Conservation (phyloP, 208 protist genomes). For the Leishmania braziliensis region DNA sequence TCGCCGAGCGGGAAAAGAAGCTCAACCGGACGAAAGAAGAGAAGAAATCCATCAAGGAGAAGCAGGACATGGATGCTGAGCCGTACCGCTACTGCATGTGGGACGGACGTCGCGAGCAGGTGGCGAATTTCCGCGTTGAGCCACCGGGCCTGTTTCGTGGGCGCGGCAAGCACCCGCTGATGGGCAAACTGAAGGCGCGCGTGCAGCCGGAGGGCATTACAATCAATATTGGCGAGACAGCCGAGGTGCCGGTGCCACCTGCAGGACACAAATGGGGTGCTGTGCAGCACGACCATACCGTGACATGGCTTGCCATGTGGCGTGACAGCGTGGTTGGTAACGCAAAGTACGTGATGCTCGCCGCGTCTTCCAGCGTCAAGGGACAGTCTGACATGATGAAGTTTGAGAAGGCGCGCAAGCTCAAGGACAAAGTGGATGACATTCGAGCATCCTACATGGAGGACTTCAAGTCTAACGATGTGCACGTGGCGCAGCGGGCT, state of each 20-base stretch:
- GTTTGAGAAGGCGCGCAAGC: slow-evolving; percentile 96
- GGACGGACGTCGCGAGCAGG: slow-evolving; percentile 94
- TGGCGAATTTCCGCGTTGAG: slow-evolving; percentile 98
- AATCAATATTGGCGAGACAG: slow-evolving; percentile 97
- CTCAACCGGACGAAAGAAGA: slow-evolving; percentile 92
- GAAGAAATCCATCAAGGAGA: slow-evolving; percentile 89
- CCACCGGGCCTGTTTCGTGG: slow-evolving; percentile 98
- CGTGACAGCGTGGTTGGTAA: slow-evolving; percentile 93
- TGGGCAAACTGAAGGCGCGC: slow-evolving; percentile 95
- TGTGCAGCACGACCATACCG: slow-evolving; percentile 95
- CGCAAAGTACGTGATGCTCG: slow-evolving; percentile 98
- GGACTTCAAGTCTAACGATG: slow-evolving; percentile 80
- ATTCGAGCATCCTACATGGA: slow-evolving; percentile 94
- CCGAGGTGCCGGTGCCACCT: slow-evolving; percentile 86
- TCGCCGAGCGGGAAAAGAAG: slow-evolving; percentile 89
- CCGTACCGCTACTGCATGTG: slow-evolving; percentile 92
- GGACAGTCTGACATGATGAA: slow-evolving; percentile 97
- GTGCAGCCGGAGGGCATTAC: slow-evolving; percentile 97
- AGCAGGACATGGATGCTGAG: slow-evolving; percentile 86
- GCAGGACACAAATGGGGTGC: slow-evolving; percentile 94
- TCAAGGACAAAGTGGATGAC: slow-evolving; percentile 95
- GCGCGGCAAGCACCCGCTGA: slow-evolving; percentile 97
- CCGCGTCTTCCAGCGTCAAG: slow-evolving; percentile 93
- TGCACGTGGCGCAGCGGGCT: slow-evolving; percentile 88
- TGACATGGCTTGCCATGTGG: slow-evolving; percentile 99